Base-by-base conservation (phyloP, 2,329 filamentous ascomycete species). In the Cercospora zeina region DNA sequence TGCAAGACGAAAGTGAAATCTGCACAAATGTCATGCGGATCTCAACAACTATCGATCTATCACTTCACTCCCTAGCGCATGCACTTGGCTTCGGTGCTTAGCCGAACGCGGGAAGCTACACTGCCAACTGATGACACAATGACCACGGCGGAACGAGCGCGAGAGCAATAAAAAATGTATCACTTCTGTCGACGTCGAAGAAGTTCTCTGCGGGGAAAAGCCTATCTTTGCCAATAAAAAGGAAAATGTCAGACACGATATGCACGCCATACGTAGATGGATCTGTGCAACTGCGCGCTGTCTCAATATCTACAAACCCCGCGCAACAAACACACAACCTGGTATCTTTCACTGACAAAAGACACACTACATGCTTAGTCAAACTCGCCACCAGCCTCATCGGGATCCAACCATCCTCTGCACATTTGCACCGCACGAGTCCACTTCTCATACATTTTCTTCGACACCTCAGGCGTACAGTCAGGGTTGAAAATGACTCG, bases 381-480 rank as follows among this genome's bases (percentile, higher is more conserved):
- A 33, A 63, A 59, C 34, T 63, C 61, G 13, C 61, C 61, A 9
- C 61, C 62, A 36, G 54, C 64, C 49, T 65, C 62, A 42, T 65
- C 68, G 13, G 63, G 59, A 31, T 65, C 68, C 11, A 63, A 67
- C 56, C 90, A 93, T 39, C 90, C 90, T 72, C 82, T 85, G 71
- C 86, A 89, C 89, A 92, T 93, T 74, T 89, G 80, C 39, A 93
- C 90, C 1, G 90, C 90, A 76, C 89, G 86, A 70, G 86, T 83
- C 90, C 90, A 93, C 68, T 84, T 83, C 68, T 81, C 81, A 71
- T 90, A 91, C 78, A 89, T 85, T 72, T 81, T 81, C 33, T 75
- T 75, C 63, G 87, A 85, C 69, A 85, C 64, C 84, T 61, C 58
- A 14, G 59, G 62, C 54, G 81, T 79, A 62, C 90, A 85, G 67